phyloP scores from a whole-genome alignment of 352 stramenopile genomes.

The Elongisporangium senticosum region DNA sequence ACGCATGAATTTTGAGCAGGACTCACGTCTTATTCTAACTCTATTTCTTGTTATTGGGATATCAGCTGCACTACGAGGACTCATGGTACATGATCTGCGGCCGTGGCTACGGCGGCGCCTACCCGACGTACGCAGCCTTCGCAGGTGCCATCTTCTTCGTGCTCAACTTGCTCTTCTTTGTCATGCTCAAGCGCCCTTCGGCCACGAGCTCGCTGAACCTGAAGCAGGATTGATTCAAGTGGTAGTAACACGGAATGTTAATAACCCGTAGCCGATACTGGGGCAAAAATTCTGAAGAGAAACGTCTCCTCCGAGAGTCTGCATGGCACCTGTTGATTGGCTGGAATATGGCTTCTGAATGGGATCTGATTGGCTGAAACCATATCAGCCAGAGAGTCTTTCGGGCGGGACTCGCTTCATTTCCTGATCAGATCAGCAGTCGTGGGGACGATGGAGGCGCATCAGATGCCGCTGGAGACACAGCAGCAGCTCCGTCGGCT shows the following conservation, averaged over 20 bases:
- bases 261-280: too few species aligned
- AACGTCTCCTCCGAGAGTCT: constrained; percentile 11
- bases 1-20: neutral
- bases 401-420: neutral
- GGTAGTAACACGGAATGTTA: neutral
- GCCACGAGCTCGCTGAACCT: constrained; percentile 3
- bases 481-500: constrained; percentile 82
- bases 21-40: neutral
- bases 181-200: constrained; percentile 62
- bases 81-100: constrained; percentile 86
- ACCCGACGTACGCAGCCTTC: constrained; percentile 44
- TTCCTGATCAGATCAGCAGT: neutral
- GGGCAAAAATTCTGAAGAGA: constrained; percentile 1
- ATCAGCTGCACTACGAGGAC: constrained; percentile 23
- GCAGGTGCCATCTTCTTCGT: constrained; percentile 36
- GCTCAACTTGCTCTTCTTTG: constrained; percentile 59
- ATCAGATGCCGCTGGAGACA: constrained; percentile 82
- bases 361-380: constrained; percentile 5
- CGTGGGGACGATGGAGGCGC: constrained; percentile 29
- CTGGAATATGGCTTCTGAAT: constrained; percentile 7
- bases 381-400: neutral
- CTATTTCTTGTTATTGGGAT: neutral
- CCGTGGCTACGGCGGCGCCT: constrained; percentile 45
- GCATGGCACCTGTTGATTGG: constrained; percentile 34
- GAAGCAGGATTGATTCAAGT: neutral